Evolutionary conservation across 2,329 filamentous ascomycete genomes (phyloP).

Genomic region (Penicillium griseofulvum): DNA sequence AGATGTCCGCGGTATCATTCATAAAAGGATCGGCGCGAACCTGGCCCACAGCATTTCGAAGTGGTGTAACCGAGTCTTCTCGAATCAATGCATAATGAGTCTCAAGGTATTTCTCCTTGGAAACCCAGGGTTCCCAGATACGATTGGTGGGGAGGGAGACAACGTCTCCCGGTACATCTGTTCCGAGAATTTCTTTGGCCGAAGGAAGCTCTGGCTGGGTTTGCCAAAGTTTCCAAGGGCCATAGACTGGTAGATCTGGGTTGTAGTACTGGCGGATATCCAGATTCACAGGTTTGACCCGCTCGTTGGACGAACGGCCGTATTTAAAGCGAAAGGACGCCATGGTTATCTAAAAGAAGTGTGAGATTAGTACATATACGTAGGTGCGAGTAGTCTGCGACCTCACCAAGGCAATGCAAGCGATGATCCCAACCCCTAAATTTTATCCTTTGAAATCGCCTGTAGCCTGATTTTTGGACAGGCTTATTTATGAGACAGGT

Average conservation of each 20-base stretch:
- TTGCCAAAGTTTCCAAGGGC: not conserved
- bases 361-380: not conserved
- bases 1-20: conserved; percentile 57
- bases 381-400: not conserved
- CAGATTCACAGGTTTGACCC: not conserved
- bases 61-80: conserved; percentile 67
- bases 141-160: conserved; percentile 49
- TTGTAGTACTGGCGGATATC: conserved; percentile 1
- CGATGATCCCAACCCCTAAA: too few species aligned
- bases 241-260: not conserved
- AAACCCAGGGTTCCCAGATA: conserved; percentile 57
- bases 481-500: not conserved
- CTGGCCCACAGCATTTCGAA: conserved; percentile 64
- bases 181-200: conserved; percentile 38
- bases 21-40: conserved; percentile 55
- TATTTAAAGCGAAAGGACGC: not conserved
- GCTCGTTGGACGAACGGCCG: not conserved
- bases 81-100: conserved; percentile 73
- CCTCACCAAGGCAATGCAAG: not conserved
- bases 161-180: conserved; percentile 18
- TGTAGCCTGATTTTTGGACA: not conserved
- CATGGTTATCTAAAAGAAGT: not conserved
- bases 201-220: conserved; percentile 42
- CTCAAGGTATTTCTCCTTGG: conserved; percentile 64
- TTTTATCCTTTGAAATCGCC: not conserved